Percentiles rank a stretch among this genome's conserved stretches.
Evolutionary conservation across 2,329 filamentous ascomycete genomes (phyloP).

Genomic region (Fusarium chlamydosporum): DNA sequence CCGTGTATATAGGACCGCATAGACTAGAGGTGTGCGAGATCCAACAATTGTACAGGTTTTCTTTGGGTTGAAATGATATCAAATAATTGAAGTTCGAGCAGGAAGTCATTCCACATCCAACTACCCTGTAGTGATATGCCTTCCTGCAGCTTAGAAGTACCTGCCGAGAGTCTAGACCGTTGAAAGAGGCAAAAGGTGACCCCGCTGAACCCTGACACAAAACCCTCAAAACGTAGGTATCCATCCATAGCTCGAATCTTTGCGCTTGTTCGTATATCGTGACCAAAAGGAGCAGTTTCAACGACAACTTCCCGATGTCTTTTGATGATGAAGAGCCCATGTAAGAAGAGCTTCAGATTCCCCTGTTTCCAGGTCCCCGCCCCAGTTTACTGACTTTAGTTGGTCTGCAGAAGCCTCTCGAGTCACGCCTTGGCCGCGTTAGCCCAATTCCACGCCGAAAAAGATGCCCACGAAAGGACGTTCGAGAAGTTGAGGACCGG

Average conservation of each 20-base stretch:
- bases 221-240: slow-evolving; percentile 15
- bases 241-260: slow-evolving; percentile 3
- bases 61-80: slow-evolving; percentile 42
- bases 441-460: slow-evolving; percentile 80
- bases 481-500: slow-evolving; percentile 72
- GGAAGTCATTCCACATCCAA: not conserved
- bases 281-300: slow-evolving; percentile 12
- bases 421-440: slow-evolving; percentile 76
- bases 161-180: slow-evolving; percentile 20
- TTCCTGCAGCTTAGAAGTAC: not conserved
- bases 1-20: slow-evolving; percentile 54
- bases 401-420: slow-evolving; percentile 67
- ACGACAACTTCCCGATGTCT: slow-evolving; percentile 44
- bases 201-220: slow-evolving; percentile 40
- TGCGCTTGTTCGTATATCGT: slow-evolving; percentile 1
- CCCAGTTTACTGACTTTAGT: slow-evolving; percentile 27
- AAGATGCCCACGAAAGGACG: slow-evolving; percentile 73
- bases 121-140: slow-evolving; percentile 39
- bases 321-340: slow-evolving; percentile 64
- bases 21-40: slow-evolving; percentile 51
- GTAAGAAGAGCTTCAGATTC: slow-evolving; percentile 50
- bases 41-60: slow-evolving; percentile 53
- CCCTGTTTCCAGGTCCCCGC: not conserved
- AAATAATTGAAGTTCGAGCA: not conserved
- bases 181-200: slow-evolving; percentile 19